These are phyloP conservation scores for Hyparrhenia diplandra DNA, from an alignment of 176 grass and related monocot species.

Conservation along the genomic window DNA sequence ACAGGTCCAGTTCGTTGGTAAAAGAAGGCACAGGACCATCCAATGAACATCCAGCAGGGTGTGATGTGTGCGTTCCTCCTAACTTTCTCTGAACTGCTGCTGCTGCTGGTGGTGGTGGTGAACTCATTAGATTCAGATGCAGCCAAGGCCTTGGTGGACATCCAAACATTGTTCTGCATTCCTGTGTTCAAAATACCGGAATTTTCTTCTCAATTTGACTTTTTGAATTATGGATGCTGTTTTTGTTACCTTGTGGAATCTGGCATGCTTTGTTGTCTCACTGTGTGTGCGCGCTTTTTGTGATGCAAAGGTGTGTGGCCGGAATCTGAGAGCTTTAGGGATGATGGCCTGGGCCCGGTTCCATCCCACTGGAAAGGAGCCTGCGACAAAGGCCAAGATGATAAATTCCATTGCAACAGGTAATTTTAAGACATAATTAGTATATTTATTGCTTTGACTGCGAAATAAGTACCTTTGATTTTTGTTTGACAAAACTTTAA, in stretches of 20 bases:
- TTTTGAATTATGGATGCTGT: too few relatives aligned
- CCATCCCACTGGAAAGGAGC: constrained; percentile 74
- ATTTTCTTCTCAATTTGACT: not conserved
- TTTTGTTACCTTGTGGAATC: too few relatives aligned
- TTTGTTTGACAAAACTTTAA: not conserved
- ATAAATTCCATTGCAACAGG: constrained; percentile 69
- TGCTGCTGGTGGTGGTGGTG: not conserved
- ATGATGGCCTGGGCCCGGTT: constrained; percentile 62
- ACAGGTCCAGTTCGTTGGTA: not conserved
- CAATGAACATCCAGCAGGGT: constrained; percentile 21
- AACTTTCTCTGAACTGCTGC: not conserved
- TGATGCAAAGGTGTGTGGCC: constrained; percentile 83
- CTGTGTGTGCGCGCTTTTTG: not conserved
- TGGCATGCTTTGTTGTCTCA: not conserved
- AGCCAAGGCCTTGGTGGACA: not conserved
- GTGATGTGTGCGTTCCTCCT: not conserved
- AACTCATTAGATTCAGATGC: not conserved
- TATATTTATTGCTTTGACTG: not conserved
- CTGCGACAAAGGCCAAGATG: constrained; percentile 59
- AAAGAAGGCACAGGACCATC: not conserved
- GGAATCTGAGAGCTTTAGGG: constrained; percentile 85
- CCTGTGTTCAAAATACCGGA: not conserved
- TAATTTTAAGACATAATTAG: not conserved
- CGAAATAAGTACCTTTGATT: not conserved
- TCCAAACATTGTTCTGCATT: not conserved